These are phyloP conservation scores for Microdochium trichocladiopsis DNA, from an alignment of 2,329 filamentous ascomycete species.

Conservation along the genomic window DNA sequence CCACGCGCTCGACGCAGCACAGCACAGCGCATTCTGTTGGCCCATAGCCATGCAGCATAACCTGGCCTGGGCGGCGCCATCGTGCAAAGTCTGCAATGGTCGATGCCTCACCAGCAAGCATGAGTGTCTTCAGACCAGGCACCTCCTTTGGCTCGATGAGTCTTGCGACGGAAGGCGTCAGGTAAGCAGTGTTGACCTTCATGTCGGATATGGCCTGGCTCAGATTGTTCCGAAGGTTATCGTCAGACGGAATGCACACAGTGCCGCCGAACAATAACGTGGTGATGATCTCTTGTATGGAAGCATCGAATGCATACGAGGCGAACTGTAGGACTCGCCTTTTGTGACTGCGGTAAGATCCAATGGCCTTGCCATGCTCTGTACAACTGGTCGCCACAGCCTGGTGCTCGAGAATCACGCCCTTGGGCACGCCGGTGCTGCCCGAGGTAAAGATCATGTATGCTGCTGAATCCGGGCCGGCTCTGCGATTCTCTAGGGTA, in stretches of 20 bases:
- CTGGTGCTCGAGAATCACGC: conserved; percentile 22
- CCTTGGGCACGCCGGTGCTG: conserved; percentile 40
- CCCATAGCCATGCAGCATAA: background rate
- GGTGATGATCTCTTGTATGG: conserved; percentile 42
- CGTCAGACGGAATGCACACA: conserved; percentile 47
- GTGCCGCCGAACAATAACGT: conserved; percentile 50
- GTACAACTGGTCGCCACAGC: background rate
- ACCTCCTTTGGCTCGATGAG: conserved; percentile 14
- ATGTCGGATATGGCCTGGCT: conserved; percentile 7
- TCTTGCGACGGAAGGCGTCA: background rate
- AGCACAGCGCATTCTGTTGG: background rate
- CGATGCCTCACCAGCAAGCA: background rate
- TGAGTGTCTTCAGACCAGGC: background rate
- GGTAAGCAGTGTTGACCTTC: background rate
- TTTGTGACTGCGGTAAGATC: background rate
- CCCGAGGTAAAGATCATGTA: conserved; percentile 42
- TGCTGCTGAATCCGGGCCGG: background rate
- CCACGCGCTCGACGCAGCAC: background rate
- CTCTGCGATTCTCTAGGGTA: conserved; percentile 6
- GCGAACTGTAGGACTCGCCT: conserved; percentile 38
- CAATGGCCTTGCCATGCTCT: background rate
- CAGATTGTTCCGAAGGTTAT: conserved; percentile 42
- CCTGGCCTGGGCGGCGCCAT: background rate
- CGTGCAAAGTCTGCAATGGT: background rate
- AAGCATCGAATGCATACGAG: conserved; percentile 45